A percentile compares a stretch with the other conserved stretches of the same genome.
phyloP scores from a whole-genome alignment of 2,329 filamentous ascomycete genomes.

The Microsporum ferrugineum region DNA sequence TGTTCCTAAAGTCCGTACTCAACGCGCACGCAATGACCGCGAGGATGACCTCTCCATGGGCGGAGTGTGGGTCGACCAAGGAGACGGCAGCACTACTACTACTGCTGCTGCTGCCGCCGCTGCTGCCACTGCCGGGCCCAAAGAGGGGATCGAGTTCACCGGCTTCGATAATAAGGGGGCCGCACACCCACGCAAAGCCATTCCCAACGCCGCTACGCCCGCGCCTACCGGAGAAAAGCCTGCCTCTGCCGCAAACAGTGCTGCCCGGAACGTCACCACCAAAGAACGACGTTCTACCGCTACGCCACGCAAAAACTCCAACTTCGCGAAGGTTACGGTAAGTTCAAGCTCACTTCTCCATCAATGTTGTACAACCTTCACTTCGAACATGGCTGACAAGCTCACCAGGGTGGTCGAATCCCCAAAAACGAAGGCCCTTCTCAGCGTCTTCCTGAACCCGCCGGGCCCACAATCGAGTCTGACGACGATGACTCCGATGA shows the following conservation, averaged over 20 bases:
- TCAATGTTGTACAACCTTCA: not conserved
- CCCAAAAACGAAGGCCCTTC: slow-evolving; percentile 15
- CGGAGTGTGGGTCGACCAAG: slow-evolving; percentile 15
- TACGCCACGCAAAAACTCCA: slow-evolving; percentile 9
- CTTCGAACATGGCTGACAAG: not conserved
- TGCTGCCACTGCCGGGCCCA: not conserved
- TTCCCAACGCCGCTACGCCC: not conserved
- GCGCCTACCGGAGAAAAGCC: not conserved
- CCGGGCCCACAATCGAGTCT: slow-evolving; percentile 9
- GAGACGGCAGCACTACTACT: not conserved
- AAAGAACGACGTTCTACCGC: not conserved
- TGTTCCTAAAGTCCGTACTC: not conserved
- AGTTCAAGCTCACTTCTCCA: not conserved
- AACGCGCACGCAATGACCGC: slow-evolving; percentile 9
- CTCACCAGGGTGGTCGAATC: slow-evolving; percentile 16
- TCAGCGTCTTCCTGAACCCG: slow-evolving; percentile 16
- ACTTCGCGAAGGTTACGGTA: slow-evolving; percentile 21
- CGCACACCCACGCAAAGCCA: slow-evolving; percentile 11
- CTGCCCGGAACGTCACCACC: not conserved
- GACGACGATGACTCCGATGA: slow-evolving; percentile 19
- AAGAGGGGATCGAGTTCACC: slow-evolving; percentile 11
- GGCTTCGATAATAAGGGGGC: slow-evolving; percentile 17
- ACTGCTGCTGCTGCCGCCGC: not conserved
- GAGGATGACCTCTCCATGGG: slow-evolving; percentile 13
- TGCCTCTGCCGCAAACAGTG: not conserved